These are phyloP conservation scores for Diplodia corticola DNA, from an alignment of 2,329 filamentous ascomycete genomes.

Conservation along the genomic window DNA sequence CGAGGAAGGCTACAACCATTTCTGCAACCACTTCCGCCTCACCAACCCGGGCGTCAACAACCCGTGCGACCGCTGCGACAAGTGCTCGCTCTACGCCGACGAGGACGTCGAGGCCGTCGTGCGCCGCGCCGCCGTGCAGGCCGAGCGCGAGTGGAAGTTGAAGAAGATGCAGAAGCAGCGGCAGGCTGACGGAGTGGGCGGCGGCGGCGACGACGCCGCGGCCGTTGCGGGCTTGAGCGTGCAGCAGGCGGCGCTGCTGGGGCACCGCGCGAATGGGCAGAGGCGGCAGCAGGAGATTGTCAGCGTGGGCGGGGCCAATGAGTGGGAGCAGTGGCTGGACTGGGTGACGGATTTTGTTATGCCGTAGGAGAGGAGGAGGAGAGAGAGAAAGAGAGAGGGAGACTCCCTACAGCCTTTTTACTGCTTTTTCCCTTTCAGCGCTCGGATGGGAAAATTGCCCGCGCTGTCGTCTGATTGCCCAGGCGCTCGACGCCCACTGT, in stretches of 20 bases:
- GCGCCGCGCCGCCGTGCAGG: constrained; percentile 39
- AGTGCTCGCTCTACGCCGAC: constrained; percentile 52
- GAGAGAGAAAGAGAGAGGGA: too few relatives aligned
- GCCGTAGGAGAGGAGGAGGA: neutral
- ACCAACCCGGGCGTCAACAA: constrained; percentile 61
- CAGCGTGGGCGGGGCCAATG: neutral
- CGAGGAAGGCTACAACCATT: constrained; percentile 84
- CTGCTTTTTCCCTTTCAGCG: neutral
- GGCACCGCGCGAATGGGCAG: neutral
- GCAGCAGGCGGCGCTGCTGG: constrained; percentile 10
- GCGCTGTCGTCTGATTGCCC: too few relatives aligned
- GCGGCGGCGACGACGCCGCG: constrained; percentile 8
- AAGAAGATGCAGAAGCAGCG: constrained; percentile 39
- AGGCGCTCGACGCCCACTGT: too few relatives aligned
- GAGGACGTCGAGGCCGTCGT: constrained; percentile 50
- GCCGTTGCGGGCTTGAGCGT: constrained; percentile 19
- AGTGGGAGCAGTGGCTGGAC: constrained; percentile 19
- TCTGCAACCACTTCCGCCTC: constrained; percentile 92
- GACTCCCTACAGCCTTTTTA: too few relatives aligned
- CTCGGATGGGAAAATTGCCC: too few relatives aligned
- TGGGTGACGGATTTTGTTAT: constrained; percentile 4
- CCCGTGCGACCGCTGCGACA: constrained; percentile 73
- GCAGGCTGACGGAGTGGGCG: constrained; percentile 21
- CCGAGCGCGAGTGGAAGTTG: constrained; percentile 50
- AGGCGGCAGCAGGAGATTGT: constrained; percentile 1